Evolutionary conservation across 352 stramenopile genomes (phyloP).

Genomic region (Pythium diclinum): DNA sequence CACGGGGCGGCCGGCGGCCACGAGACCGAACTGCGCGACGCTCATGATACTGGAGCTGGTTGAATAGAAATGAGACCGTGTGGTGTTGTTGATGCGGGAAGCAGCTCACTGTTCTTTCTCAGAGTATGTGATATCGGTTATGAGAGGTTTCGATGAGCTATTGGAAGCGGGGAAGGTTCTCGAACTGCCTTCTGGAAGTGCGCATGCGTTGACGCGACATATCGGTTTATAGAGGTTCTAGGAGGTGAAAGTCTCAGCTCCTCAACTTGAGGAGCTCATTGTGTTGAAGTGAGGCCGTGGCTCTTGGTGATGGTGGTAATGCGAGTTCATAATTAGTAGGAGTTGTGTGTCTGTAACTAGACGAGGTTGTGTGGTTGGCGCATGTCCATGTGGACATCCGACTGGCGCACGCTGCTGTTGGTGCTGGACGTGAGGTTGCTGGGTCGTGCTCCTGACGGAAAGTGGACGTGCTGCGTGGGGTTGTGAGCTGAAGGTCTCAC

Average conservation of each 20-base stretch:
- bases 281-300: background rate
- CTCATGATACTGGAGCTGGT: background rate
- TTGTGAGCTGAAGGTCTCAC: background rate
- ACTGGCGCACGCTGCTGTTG: conserved; percentile 16
- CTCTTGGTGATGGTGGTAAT: background rate
- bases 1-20: conserved; percentile 41
- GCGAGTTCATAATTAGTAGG: background rate
- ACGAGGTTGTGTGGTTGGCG: background rate
- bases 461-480: background rate
- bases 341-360: background rate
- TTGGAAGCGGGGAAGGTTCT: conserved; percentile 21
- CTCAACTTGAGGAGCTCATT: background rate
- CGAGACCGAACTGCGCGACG: conserved; percentile 41
- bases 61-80: background rate
- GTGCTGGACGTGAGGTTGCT: conserved; percentile 6
- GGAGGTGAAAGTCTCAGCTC: background rate
- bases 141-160: conserved; percentile 1
- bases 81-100: conserved; percentile 2
- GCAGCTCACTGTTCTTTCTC: background rate
- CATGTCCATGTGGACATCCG: conserved; percentile 23
- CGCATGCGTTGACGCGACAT: background rate
- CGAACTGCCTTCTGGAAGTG: conserved; percentile 13
- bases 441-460: background rate
- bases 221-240: conserved; percentile 11
- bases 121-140: conserved; percentile 1